Conservation (phyloP, 2,329 filamentous ascomycete genomes). For the Talaromyces sp. region DNA sequence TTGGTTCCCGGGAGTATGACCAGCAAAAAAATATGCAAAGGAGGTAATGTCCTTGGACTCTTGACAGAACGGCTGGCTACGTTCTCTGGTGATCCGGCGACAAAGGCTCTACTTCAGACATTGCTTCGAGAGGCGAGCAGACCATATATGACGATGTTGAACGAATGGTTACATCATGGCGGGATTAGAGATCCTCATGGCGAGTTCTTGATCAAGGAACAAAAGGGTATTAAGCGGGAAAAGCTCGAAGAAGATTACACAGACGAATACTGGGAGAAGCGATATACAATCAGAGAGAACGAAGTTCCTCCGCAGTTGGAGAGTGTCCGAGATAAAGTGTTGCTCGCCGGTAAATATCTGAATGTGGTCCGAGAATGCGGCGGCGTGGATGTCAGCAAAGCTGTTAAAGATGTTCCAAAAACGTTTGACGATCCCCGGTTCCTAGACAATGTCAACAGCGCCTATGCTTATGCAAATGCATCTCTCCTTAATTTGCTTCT, state of each 20-base stretch:
- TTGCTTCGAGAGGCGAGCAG: conserved; percentile 81
- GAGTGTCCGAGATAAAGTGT: conserved; percentile 85
- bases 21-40: conserved; percentile 89
- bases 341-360: conserved; percentile 93
- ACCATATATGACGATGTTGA: conserved; percentile 97
- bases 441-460: conserved; percentile 89
- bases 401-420: conserved; percentile 77
- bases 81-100: conserved; percentile 90
- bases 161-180: conserved; percentile 96
- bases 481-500: conserved; percentile 85
- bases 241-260: conserved; percentile 93
- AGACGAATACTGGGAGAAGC: conserved; percentile 97
- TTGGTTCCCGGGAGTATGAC: conserved; percentile 71
- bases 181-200: conserved; percentile 90
- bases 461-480: conserved; percentile 92
- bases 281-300: conserved; percentile 88
- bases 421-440: conserved; percentile 91
- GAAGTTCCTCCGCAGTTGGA: conserved; percentile 90
- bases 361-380: conserved; percentile 97
- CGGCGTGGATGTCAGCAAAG: conserved; percentile 87
- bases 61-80: conserved; percentile 78
- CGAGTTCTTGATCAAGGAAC: conserved; percentile 92
- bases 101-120: conserved; percentile 72
- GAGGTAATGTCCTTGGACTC: conserved; percentile 86
- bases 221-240: conserved; percentile 89